Base-by-base conservation (phyloP, 176 grass and related monocot genomes). In the Neostapfia colusana region DNA sequence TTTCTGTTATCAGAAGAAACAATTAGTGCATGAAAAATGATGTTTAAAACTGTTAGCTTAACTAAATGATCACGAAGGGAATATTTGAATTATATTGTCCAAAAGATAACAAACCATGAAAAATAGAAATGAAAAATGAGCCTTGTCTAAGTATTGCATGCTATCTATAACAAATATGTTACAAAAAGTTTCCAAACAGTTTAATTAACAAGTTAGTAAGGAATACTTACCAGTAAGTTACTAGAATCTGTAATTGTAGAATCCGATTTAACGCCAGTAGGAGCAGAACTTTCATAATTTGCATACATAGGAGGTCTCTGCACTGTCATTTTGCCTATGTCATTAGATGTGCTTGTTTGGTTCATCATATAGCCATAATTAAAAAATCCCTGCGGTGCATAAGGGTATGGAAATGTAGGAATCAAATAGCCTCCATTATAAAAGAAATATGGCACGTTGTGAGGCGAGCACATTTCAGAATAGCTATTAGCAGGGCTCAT, bases 311-410 rank as follows among this genome's bases (percentile, higher is more conserved):
- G n/a, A n/a, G n/a, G n/a, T n/a, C n/a, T n/a, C n/a, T n/a, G n/a
- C n/a, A n/a, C n/a, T n/a, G n/a, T n/a, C n/a, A 62, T 2, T 1
- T 78, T 61, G n/a, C 7, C 6, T 16, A 54, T 56, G 65, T 28
- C 69, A 78, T 65, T 50, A 41, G 41, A 51, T 15, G 3, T 42
- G 11, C 0, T 1, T 10, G 10, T 28, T 31, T 79, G 76, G 14
- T 74, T 74, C 63, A 8, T n/a, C n/a, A n/a, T n/a, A n/a, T n/a
- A n/a, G n/a, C 8, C 39, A 62, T 74, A 69, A 1, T 67, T 40
- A 6, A 37, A 9, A 31, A 31, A 31, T n/a, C 14, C 20, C 0
- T 74, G 18, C 4, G 77, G 53, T 13, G 31, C 1, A 4, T 49
- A 63, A 25, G 49, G 13, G 2, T 45, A 81, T 7, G 71, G 65